Base-by-base conservation (phyloP, 345 rosid genomes). In the Conringia planisiliqua region DNA sequence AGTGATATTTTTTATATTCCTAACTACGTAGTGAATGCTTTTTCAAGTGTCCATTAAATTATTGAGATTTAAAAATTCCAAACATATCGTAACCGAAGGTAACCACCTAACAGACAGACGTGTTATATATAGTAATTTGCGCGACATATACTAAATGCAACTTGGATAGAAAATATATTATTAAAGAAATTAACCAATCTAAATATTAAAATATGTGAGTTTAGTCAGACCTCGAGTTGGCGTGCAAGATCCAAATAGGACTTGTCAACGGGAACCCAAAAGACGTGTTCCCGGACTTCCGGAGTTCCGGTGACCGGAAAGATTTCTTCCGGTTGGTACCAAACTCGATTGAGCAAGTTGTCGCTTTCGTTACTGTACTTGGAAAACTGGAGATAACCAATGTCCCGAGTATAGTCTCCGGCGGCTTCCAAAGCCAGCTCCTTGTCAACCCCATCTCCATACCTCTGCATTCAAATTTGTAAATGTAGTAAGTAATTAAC, bases 321-420 rank as follows among this genome's bases (percentile, higher is more conserved):
- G 9, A 86, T 82, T 55, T 92, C 97, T 78, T 92, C 96, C 4
- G 90, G 92, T 71, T 89, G 97, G 62, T 81, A 89, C 95, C 97
- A 91, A 1, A 87, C 64, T 10, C 80, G 78, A 71, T 92, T 92
- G 29, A 92, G 80, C 7, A 86, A 62, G 68, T 86, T 92, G 5
- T 84, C 83, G 0, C 32, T n/a, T 12, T 3, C 36, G 20, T 56
- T 83, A 68, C 48, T 78, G 62, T 79, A 81, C 18, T 83, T 54
- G 0, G 92, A 35, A 65, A 89, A 74, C 38, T 67, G 79, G 2
- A 88, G 84, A 42, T 77, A 85, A n/a, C 97, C 93, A 10, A 87
- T 44, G 6, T 73, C 60, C 36, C 97, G 72, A 47, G 90, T 88
- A 78, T 72, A 92, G 76, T 92, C 97, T 73, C 92, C 90, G 13